A percentile compares a stretch with the other conserved stretches of the same genome.
Evolutionary conservation across 768 basidiomycete species (phyloP).

Genomic region (Pisolithus marmoratus): DNA sequence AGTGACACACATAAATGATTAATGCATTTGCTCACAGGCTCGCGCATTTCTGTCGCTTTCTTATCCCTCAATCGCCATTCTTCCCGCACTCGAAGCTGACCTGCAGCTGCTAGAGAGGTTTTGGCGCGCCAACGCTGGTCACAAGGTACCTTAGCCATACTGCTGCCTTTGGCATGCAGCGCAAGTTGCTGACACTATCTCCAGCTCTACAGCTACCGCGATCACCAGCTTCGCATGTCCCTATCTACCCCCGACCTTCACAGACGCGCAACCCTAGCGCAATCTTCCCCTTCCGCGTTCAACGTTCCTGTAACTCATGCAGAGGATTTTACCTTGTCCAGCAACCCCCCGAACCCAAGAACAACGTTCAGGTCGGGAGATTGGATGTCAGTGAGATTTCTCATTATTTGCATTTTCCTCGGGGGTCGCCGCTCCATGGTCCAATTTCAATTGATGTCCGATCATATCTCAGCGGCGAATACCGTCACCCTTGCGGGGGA

Average conservation of each 20-base stretch:
- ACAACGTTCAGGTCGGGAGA: conserved; percentile 64
- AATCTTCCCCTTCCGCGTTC: neutral
- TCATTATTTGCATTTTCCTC: conserved; percentile 6
- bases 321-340: conserved; percentile 53
- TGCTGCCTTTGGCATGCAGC: no score
- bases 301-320: conserved; percentile 2
- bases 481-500: conserved; percentile 7
- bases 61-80: conserved; percentile 38
- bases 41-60: conserved; percentile 48
- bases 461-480: neutral
- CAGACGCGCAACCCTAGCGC: conserved; percentile 11
- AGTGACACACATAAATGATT: no score
- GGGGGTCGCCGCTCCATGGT: conserved; percentile 6
- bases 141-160: no score
- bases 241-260: conserved; percentile 30
- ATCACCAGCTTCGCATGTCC: conserved; percentile 28
- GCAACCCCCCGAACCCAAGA: conserved; percentile 66
- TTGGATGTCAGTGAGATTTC: conserved; percentile 59
- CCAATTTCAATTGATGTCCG: conserved; percentile 6
- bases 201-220: conserved; percentile 10
- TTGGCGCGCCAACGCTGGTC: conserved; percentile 35
- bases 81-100: conserved; percentile 57
- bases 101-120: conserved; percentile 58
- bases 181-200: neutral
- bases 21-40: conserved; percentile 37